Conservation (phyloP, 208 protist genomes). For the Leishmania arabica region DNA sequence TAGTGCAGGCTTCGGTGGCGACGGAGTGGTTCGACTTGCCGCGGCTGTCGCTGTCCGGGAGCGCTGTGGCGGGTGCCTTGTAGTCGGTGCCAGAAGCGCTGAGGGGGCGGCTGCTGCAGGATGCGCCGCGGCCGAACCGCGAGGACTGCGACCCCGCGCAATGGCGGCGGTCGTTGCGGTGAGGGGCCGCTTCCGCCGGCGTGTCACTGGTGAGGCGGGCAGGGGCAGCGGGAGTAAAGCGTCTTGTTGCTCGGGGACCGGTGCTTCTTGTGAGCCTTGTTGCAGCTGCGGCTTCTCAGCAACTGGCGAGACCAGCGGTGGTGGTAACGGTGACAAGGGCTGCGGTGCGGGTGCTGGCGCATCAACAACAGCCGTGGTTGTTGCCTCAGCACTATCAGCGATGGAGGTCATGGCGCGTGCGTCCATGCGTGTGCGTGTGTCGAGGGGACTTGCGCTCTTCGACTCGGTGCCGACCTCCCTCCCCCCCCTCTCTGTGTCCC, state of each 20-base stretch:
- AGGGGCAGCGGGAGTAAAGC: conserved; percentile 1
- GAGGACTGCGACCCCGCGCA: neutral
- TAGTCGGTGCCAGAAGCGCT: neutral
- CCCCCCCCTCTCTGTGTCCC: neutral
- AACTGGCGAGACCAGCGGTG: neutral
- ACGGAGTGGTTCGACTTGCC: neutral
- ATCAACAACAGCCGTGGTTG: neutral
- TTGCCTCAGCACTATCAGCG: neutral
- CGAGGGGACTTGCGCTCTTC: neutral
- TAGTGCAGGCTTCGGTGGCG: neutral
- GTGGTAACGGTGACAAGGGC: neutral
- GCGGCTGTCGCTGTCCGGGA: neutral
- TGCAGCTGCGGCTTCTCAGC: neutral
- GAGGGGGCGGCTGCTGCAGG: neutral
- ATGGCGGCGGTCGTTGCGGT: neutral
- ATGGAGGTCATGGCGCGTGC: neutral
- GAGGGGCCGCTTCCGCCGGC: neutral
- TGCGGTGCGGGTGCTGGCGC: neutral
- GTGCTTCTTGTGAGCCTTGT: neutral
- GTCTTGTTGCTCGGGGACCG: neutral
- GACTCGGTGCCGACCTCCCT: neutral
- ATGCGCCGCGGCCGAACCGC: neutral
- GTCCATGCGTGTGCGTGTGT: neutral
- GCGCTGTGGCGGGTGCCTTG: neutral
- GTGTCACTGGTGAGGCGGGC: conserved; percentile 6